Percentiles rank a stretch among this genome's conserved stretches.
Evolutionary conservation across 148 eudicot species (phyloP).

Genomic region (Euryodendron excelsum): DNA sequence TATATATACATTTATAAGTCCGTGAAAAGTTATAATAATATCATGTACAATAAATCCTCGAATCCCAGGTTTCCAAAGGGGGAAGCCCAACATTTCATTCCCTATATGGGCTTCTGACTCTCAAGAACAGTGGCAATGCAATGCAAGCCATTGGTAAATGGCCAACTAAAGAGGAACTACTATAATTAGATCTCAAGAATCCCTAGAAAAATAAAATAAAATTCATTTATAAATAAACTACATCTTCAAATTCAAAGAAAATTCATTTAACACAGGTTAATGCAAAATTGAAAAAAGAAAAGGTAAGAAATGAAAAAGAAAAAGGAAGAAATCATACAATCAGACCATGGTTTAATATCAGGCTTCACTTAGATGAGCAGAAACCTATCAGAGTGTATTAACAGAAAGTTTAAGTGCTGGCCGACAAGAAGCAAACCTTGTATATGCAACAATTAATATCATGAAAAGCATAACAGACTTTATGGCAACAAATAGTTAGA

Average conservation of each 20-base stretch:
- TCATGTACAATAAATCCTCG: not conserved
- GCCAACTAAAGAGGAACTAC: not conserved
- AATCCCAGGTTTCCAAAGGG: not conserved
- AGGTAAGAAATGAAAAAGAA: not conserved
- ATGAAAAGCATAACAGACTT: not conserved
- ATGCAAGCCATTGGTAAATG: conserved; percentile 1
- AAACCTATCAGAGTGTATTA: not conserved
- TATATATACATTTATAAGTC: no score
- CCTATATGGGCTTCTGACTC: not conserved
- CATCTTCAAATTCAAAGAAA: not conserved
- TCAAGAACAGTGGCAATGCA: not conserved
- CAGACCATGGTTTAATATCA: not conserved
- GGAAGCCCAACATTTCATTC: not conserved
- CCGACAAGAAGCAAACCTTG: not conserved
- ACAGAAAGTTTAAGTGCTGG: conserved; percentile 3
- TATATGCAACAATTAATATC: not conserved
- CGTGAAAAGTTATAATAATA: not conserved
- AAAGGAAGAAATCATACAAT: not conserved
- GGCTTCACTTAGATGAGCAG: not conserved
- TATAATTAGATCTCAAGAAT: not conserved
- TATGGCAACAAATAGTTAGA: not conserved
- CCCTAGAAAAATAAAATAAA: not conserved
- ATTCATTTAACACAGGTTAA: not conserved
- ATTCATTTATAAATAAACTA: no score
- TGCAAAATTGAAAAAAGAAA: not conserved